Percentiles rank a stretch among this genome's conserved stretches.
Conservation (phyloP, 2,329 filamentous ascomycete species). For the Neophaeococcomyces mojaviensis region DNA sequence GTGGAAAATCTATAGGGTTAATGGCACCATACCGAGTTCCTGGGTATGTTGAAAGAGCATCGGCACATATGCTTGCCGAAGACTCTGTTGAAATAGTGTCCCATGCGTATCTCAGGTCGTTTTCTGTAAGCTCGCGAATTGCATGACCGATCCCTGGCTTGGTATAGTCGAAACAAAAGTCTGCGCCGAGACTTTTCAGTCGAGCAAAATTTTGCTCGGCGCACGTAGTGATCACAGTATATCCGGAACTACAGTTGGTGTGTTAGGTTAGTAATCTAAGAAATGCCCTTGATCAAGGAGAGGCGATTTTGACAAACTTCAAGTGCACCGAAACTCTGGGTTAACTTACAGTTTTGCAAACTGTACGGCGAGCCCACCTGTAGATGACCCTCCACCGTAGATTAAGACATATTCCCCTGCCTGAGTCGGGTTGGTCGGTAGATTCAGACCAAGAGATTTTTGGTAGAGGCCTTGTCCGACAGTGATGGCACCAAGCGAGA, state of each 20-base stretch:
- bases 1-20: constrained; percentile 22
- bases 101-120: constrained; percentile 31
- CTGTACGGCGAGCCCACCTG: constrained; percentile 37
- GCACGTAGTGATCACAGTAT: constrained; percentile 35
- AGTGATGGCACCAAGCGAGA: constrained; percentile 30
- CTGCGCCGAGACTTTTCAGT: constrained; percentile 38
- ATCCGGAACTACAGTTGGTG: no score
- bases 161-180: not conserved
- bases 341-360: constrained; percentile 34
- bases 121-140: constrained; percentile 29
- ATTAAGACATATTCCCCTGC: constrained; percentile 14
- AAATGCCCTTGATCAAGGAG: no score
- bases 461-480: constrained; percentile 29
- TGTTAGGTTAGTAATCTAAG: no score
- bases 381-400: constrained; percentile 34
- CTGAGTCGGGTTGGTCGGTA: constrained; percentile 18
- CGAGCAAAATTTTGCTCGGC: constrained; percentile 38
- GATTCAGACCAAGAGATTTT: constrained; percentile 18
- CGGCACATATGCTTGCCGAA: constrained; percentile 28
- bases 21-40: constrained; percentile 28
- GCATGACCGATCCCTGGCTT: constrained; percentile 26
- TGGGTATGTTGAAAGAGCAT: constrained; percentile 26
- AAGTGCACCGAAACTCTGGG: no score
- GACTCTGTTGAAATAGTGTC: constrained; percentile 30
- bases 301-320: no score